These are phyloP conservation scores for Neurospora pannonica DNA, from an alignment of 495 filamentous ascomycete species.

Conservation along the genomic window DNA sequence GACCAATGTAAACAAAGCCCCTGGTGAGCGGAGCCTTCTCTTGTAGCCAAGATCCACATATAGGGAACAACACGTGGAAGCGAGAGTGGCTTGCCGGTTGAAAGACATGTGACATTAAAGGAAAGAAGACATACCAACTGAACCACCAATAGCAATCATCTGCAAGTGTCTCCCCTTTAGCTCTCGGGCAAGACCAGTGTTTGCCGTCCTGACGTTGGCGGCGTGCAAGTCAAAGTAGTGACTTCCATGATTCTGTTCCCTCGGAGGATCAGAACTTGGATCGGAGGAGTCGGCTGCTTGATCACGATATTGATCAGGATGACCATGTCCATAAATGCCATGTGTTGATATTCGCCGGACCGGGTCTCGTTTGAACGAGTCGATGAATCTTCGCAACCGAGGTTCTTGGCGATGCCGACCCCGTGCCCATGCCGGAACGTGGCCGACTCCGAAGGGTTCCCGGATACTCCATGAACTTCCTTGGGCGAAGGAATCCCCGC, in stretches of 20 bases:
- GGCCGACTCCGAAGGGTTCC: slow-evolving; percentile 18
- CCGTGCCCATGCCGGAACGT: background rate
- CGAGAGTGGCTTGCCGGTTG: background rate
- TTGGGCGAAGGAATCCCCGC: slow-evolving; percentile 23
- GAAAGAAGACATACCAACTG: slow-evolving; percentile 57
- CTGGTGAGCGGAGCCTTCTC: background rate
- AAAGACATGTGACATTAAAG: background rate
- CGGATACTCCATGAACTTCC: slow-evolving; percentile 29
- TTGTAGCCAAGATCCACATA: background rate
- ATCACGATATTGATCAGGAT: slow-evolving; percentile 36
- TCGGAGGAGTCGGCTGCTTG: background rate
- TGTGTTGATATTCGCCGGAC: slow-evolving; percentile 47
- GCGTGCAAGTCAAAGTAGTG: slow-evolving; percentile 64
- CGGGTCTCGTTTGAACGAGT: slow-evolving; percentile 79
- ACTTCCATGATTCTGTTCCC: slow-evolving; percentile 20
- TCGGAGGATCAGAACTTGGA: slow-evolving; percentile 1
- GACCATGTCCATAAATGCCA: slow-evolving; percentile 20
- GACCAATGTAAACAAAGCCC: background rate
- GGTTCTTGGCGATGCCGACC: background rate
- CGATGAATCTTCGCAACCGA: slow-evolving; percentile 43
- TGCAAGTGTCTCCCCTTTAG: slow-evolving; percentile 82
- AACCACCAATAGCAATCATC: slow-evolving; percentile 96
- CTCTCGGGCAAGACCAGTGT: slow-evolving; percentile 63
- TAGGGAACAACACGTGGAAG: background rate
- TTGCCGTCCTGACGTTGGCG: slow-evolving; percentile 66